These are phyloP conservation scores for Chaetomiaceae sp. DNA, from an alignment of 2,329 filamentous ascomycete genomes.

Conservation along the genomic window DNA sequence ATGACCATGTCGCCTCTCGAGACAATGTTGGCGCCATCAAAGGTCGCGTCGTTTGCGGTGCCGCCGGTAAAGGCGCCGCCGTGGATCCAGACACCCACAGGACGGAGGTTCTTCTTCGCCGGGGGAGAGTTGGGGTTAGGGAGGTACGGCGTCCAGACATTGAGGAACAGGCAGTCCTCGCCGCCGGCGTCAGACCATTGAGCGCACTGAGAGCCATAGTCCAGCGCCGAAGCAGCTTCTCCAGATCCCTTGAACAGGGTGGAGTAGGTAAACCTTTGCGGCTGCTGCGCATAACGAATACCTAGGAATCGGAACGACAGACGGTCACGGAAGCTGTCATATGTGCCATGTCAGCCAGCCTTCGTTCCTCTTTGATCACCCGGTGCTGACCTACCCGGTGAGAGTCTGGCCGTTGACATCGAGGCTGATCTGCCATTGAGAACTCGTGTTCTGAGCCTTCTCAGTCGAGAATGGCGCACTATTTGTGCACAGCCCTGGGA, in stretches of 20 bases:
- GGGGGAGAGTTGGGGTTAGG: slow-evolving; percentile 27
- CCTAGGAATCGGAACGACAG: slow-evolving; percentile 48
- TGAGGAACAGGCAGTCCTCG: slow-evolving; percentile 46
- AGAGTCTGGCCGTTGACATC: slow-evolving; percentile 37
- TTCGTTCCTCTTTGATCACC: neutral
- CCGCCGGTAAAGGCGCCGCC: slow-evolving; percentile 54
- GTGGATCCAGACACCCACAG: slow-evolving; percentile 38
- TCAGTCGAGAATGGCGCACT: slow-evolving; percentile 38
- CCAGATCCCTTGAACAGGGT: slow-evolving; percentile 34
- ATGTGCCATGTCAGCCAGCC: neutral
- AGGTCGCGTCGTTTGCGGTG: slow-evolving; percentile 33
- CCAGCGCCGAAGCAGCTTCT: slow-evolving; percentile 31
- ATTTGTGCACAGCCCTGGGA: slow-evolving; percentile 40
- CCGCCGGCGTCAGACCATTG: slow-evolving; percentile 34
- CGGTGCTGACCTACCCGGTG: slow-evolving; percentile 29
- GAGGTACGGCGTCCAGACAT: slow-evolving; percentile 41
- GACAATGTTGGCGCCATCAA: slow-evolving; percentile 52
- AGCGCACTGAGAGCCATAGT: slow-evolving; percentile 36
- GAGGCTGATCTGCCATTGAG: slow-evolving; percentile 35
- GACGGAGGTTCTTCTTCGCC: slow-evolving; percentile 28
- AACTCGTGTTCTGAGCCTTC: slow-evolving; percentile 30
- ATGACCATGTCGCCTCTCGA: slow-evolving; percentile 56
- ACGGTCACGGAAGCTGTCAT: slow-evolving; percentile 39
- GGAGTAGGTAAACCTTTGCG: slow-evolving; percentile 42
- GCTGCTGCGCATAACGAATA: slow-evolving; percentile 42